Evolutionary conservation across 768 basidiomycete species (phyloP).

Genomic region (Hydnum rufescens): DNA sequence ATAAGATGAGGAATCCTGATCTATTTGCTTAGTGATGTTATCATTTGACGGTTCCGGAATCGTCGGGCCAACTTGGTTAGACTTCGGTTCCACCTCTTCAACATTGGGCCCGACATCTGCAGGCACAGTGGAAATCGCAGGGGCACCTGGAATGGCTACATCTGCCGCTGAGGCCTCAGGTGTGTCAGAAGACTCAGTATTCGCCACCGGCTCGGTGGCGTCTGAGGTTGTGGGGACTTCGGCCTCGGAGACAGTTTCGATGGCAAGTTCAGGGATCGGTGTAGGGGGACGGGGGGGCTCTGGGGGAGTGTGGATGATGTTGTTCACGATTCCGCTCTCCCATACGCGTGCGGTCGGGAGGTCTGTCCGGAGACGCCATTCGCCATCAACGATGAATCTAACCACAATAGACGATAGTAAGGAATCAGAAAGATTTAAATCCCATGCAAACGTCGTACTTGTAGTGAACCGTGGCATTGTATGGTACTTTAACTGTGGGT

Average conservation of each 20-base stretch:
- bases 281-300: background rate
- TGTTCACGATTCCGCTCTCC: no score
- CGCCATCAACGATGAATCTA: slow-evolving; percentile 9
- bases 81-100: no score
- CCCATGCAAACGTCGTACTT: slow-evolving; percentile 1
- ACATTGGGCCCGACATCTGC: no score
- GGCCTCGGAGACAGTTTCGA: background rate
- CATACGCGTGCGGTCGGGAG: slow-evolving; percentile 6
- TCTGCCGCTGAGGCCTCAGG: no score
- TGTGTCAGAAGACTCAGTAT: background rate
- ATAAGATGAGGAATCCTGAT: no score
- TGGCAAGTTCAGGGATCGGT: background rate
- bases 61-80: no score
- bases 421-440: background rate
- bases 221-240: background rate
- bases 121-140: no score
- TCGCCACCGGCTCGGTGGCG: background rate
- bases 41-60: no score
- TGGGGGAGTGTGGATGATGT: background rate
- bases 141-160: no score
- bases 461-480: slow-evolving; percentile 5
- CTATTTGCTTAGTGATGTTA: no score
- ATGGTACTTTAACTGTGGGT: slow-evolving; percentile 8
- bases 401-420: background rate
- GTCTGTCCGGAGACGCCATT: slow-evolving; percentile 4